phyloP scores from a whole-genome alignment of 1,284 basidiomycete species.

The Moniliophthora roreri region DNA sequence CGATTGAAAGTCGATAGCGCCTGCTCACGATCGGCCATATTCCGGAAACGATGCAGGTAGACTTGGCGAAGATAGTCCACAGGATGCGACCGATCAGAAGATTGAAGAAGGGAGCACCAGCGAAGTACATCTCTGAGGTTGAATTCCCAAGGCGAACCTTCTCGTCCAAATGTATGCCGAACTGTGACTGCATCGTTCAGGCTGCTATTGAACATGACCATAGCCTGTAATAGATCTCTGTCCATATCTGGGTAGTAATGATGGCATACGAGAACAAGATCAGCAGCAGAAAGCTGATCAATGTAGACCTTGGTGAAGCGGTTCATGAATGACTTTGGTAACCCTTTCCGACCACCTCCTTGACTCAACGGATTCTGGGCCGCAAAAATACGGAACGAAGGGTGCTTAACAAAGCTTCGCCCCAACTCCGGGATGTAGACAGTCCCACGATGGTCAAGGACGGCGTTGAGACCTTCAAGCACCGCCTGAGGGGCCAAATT shows the following conservation, averaged over 20 bases:
- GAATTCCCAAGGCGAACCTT: conserved; percentile 98
- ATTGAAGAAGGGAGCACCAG: conserved; percentile 71
- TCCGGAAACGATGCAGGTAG: conserved; percentile 90
- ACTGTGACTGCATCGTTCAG: conserved; percentile 74
- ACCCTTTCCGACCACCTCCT: conserved; percentile 95
- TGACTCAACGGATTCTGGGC: conserved; percentile 97
- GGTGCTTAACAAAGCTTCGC: conserved; percentile 86
- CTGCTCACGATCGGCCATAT: conserved; percentile 57
- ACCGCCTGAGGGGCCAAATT: conserved; percentile 96
- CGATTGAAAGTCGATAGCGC: conserved; percentile 65
- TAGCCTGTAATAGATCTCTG: conserved; percentile 55
- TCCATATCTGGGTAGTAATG: conserved; percentile 72
- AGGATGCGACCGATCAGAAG: conserved; percentile 42
- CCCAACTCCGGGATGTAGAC: conserved; percentile 97
- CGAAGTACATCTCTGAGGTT: conserved; percentile 95
- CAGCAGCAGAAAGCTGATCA: conserved; percentile 80
- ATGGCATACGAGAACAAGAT: conserved; percentile 80
- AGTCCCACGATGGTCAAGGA: conserved; percentile 93
- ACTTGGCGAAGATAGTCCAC: conserved; percentile 66
- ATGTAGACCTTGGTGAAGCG: conserved; percentile 98
- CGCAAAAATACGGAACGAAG: conserved; percentile 94
- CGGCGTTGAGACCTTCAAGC: conserved; percentile 95
- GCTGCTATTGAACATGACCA: conserved; percentile 84
- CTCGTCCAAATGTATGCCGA: conserved; percentile 72
- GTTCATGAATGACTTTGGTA: conserved; percentile 97